A percentile compares a stretch with the other conserved stretches of the same genome.
Evolutionary conservation across 441 rosid species (phyloP).

Genomic region (Corymbia calophylla): DNA sequence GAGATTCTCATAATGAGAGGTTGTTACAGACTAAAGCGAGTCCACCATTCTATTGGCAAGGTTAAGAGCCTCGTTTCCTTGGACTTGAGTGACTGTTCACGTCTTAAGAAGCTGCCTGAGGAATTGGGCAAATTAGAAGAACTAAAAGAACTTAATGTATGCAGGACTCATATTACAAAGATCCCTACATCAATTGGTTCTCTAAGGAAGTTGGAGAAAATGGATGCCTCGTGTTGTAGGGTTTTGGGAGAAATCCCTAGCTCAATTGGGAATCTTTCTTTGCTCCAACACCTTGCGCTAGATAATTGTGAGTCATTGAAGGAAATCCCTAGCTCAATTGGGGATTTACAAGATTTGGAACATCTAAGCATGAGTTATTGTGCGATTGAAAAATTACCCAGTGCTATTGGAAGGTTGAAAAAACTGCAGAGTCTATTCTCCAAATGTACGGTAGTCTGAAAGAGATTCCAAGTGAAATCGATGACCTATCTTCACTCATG

Average conservation of each 20-base stretch:
- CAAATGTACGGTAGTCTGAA: fast-evolving
- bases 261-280: neutral
- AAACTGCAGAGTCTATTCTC: neutral
- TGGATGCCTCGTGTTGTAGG: neutral
- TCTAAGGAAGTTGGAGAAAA: neutral
- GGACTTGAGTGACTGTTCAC: neutral
- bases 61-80: neutral
- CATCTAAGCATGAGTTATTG: neutral
- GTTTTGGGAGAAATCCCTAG: neutral
- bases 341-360: neutral
- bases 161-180: neutral
- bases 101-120: neutral
- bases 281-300: neutral
- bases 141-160: neutral
- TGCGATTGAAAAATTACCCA: neutral
- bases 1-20: neutral
- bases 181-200: neutral
- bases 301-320: neutral
- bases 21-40: neutral
- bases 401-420: neutral
- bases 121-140: neutral
- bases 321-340: neutral
- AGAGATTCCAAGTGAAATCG: neutral
- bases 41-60: neutral
- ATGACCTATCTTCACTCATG: neutral